Percentiles rank a stretch among this genome's conserved stretches.
These are phyloP conservation scores for Ceratobasidium theobromae DNA, from an alignment of 1,284 basidiomycete species.

Conservation along the genomic window DNA sequence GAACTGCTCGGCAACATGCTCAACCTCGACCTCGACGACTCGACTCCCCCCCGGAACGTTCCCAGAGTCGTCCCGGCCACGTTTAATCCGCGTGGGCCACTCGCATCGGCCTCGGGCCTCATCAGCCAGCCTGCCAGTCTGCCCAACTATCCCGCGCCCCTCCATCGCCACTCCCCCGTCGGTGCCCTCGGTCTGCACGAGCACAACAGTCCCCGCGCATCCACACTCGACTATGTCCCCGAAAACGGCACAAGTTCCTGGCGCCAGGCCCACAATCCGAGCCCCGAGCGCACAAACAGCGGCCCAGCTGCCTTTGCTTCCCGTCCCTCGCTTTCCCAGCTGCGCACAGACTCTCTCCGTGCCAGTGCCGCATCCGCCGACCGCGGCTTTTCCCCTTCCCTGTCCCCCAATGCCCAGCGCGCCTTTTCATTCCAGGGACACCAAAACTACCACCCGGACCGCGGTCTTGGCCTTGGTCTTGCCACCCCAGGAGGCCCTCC, in stretches of 20 bases:
- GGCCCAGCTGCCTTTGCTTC: neutral
- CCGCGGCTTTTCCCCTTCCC: conserved; percentile 17
- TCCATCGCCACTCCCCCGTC: conserved; percentile 24
- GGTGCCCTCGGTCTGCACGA: conserved; percentile 16
- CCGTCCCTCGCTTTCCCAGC: conserved; percentile 7
- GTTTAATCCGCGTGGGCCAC: conserved; percentile 26
- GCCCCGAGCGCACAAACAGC: conserved; percentile 4
- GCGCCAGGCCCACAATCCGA: conserved; percentile 18
- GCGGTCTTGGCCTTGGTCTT: conserved; percentile 10
- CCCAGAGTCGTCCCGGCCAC: conserved; percentile 19
- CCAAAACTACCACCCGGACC: neutral
- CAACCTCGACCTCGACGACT: conserved; percentile 56
- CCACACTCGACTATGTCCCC: conserved; percentile 11
- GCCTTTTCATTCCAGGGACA: neutral
- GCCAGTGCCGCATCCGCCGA: neutral
- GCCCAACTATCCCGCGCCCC: conserved; percentile 19
- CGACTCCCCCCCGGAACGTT: neutral
- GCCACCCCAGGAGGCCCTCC: too few species aligned
- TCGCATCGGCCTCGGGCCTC: neutral
- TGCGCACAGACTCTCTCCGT: conserved; percentile 20
- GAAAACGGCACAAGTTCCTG: conserved; percentile 17
- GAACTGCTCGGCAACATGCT: conserved; percentile 73
- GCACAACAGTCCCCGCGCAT: neutral
- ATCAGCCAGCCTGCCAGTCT: conserved; percentile 24
- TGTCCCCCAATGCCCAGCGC: conserved; percentile 16